phyloP scores from a whole-genome alignment of 2,329 filamentous ascomycete genomes.

The Neurospora sp. region DNA sequence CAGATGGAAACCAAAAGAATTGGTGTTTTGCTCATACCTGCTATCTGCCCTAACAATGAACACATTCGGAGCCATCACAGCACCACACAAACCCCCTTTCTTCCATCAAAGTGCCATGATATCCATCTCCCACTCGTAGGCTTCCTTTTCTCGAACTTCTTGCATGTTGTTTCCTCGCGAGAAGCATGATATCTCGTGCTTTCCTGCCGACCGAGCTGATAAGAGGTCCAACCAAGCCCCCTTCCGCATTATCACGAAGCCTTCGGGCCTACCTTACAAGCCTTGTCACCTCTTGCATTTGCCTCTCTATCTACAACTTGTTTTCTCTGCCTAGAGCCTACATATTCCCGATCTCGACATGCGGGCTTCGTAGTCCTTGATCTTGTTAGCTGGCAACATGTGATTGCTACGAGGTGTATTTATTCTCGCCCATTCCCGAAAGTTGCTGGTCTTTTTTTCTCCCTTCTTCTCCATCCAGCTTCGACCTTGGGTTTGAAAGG shows the following conservation, averaged over 20 bases:
- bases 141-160: neutral
- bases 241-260: neutral
- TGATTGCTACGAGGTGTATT: neutral
- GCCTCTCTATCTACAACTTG: neutral
- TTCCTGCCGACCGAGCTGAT: neutral
- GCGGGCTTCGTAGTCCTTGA: neutral
- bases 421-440: neutral
- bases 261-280: neutral
- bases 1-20: neutral
- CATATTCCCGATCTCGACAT: neutral
- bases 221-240: neutral
- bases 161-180: neutral
- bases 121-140: neutral
- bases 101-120: neutral
- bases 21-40: neutral
- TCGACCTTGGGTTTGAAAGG: neutral
- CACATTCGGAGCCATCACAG: neutral
- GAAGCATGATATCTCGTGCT: neutral
- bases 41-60: neutral
- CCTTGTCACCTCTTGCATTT: neutral
- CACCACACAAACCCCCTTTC: neutral
- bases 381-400: neutral
- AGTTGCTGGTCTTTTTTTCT: neutral
- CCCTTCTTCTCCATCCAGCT: neutral
- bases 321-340: neutral